phyloP scores from a whole-genome alignment of 2,329 filamentous ascomycete genomes.

The Cercospora sojina region DNA sequence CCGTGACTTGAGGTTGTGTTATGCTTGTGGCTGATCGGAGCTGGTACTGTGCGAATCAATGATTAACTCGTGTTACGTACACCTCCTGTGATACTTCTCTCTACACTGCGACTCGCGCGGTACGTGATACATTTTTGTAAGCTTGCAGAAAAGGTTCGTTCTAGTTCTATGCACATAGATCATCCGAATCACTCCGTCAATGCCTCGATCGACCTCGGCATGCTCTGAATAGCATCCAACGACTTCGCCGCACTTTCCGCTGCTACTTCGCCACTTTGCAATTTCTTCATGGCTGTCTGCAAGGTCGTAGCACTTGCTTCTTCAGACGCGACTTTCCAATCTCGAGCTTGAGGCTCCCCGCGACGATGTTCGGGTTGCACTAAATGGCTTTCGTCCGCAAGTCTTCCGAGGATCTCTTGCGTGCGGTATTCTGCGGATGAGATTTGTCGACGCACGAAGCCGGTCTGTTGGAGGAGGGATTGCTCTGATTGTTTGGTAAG shows the following conservation, averaged over 20 bases:
- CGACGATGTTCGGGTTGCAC: constrained; percentile 29
- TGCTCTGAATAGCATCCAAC: constrained; percentile 23
- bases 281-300: constrained; percentile 20
- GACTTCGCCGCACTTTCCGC: constrained; percentile 20
- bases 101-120: background rate
- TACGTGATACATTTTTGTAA: background rate
- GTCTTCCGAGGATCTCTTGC: constrained; percentile 29
- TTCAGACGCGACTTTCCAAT: constrained; percentile 32
- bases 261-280: constrained; percentile 23
- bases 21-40: background rate
- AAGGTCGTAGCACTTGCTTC: constrained; percentile 22
- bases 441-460: constrained; percentile 32
- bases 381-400: constrained; percentile 40
- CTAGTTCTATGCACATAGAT: background rate
- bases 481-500: constrained; percentile 27
- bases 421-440: constrained; percentile 29
- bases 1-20: background rate
- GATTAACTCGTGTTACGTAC: background rate
- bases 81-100: background rate
- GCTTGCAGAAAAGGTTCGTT: background rate
- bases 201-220: constrained; percentile 22
- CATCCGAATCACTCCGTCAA: background rate
- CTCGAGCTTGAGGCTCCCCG: constrained; percentile 27
- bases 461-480: constrained; percentile 31
- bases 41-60: background rate